Base-by-base conservation (phyloP, 257 asterid species). In the Gentiana straminea region DNA sequence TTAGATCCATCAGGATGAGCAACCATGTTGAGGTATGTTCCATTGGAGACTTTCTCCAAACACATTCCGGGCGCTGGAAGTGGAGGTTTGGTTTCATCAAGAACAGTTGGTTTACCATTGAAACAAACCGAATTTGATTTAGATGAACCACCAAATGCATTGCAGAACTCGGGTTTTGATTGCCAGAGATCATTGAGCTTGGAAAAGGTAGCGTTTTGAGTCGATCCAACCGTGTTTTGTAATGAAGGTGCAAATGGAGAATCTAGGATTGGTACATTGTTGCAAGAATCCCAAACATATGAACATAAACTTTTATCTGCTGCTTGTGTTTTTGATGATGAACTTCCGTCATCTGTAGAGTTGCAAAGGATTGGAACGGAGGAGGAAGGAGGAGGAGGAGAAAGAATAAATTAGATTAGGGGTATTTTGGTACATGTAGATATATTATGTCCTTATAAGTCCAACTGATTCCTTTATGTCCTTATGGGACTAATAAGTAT, bases 1-100 rank as follows among this genome's bases (percentile, higher is more conserved):
- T 76, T 83, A 0, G 98, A 84, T 33, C 96, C 95, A 61, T 91
- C 95, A 0, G 98, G 98, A 71, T 91, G 98, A 64, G 94, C 69
- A 43, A 72, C 95, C 96, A 91, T 81, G 55, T 73, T 91, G 62
- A 87, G 76, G 62, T 79, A 91, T 46, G 96, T 68, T 41, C 94
- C 88, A 57, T 79, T 73, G 34, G 73, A 89, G 47, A 87, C 32
- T 65, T 81, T 91, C 82, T 91, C 98, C 3, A 91, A 79, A 55
- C 98, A 91, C 53, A 91, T 61, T 12, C 98, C 96, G 43, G 64
- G 70, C 0, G 96, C 89, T 0, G 82, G 74, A 45, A 73, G 65
- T 48, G 56, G 5, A 1, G 71, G 45, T 61, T 80, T 79, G 4
- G 73, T 75, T 43, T 64, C 60, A 60, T 79, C 74, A 12, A 84